A percentile compares a stretch with the other conserved stretches of the same genome.
phyloP scores from a whole-genome alignment of 768 basidiomycete species.

The Thelephora ganbajun region DNA sequence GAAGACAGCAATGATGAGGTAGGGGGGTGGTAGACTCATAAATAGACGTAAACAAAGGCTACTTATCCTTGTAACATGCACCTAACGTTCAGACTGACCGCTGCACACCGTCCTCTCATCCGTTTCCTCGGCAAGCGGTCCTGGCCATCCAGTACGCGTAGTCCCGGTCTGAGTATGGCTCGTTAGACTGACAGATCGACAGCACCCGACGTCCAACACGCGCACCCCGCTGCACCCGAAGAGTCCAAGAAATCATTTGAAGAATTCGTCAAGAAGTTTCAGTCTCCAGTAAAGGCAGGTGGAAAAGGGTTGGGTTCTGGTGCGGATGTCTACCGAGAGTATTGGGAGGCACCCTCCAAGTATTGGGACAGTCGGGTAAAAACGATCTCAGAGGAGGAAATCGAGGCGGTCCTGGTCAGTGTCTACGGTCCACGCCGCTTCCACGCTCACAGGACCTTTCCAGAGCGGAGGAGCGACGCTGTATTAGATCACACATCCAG shows the following conservation, averaged over 20 bases:
- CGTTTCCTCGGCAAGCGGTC: slow-evolving; percentile 17
- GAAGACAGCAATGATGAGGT: slow-evolving; percentile 12
- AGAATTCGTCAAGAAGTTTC: slow-evolving; percentile 15
- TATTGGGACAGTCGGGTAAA: slow-evolving; percentile 8
- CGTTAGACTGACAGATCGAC: not conserved
- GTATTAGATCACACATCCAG: slow-evolving; percentile 10
- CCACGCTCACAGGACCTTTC: not conserved
- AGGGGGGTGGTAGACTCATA: slow-evolving; percentile 4
- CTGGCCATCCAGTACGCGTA: slow-evolving; percentile 10
- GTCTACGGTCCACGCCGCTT: not conserved
- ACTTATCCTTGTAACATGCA: no score
- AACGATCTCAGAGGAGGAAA: slow-evolving; percentile 15
- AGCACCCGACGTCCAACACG: slow-evolving; percentile 16
- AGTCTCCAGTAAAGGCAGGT: slow-evolving; percentile 5
- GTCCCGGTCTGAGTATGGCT: not conserved
- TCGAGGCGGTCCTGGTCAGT: slow-evolving; percentile 16
- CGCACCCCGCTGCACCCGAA: slow-evolving; percentile 16
- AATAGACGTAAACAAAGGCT: not conserved
- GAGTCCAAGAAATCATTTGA: slow-evolving; percentile 15
- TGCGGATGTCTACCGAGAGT: slow-evolving; percentile 11
- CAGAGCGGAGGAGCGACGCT: slow-evolving; percentile 63
- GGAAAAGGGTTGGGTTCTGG: not conserved
- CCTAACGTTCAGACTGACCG: no score
- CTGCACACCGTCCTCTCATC: slow-evolving; percentile 14
- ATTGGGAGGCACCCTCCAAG: slow-evolving; percentile 17